Evolutionary conservation across 2,329 filamentous ascomycete genomes (phyloP).

Genomic region (Beauveria sp.): DNA sequence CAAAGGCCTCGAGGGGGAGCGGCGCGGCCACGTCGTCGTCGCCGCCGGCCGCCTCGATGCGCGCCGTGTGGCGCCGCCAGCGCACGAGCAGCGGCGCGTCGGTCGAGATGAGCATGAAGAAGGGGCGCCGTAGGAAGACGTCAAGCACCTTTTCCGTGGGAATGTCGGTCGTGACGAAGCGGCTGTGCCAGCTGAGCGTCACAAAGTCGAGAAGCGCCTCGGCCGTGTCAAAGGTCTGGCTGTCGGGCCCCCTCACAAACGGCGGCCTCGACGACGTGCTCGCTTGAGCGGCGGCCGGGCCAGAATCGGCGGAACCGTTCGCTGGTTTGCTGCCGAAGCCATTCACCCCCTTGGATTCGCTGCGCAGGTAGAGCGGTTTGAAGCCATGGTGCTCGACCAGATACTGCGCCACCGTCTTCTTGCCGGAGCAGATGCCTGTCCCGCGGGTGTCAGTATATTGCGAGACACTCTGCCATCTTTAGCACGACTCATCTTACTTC

Average conservation of each 20-base stretch:
- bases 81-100: conserved; percentile 82
- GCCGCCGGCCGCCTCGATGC: conserved; percentile 17
- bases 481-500: conserved; percentile 41
- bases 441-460: neutral
- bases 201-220: conserved; percentile 74
- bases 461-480: neutral
- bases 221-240: conserved; percentile 48
- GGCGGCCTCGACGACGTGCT: conserved; percentile 8
- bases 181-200: conserved; percentile 72
- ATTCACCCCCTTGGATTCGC: neutral
- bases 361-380: conserved; percentile 56
- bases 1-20: conserved; percentile 47
- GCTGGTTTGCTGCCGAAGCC: neutral
- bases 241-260: conserved; percentile 11
- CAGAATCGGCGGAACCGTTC: neutral
- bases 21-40: conserved; percentile 12
- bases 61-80: conserved; percentile 65
- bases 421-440: conserved; percentile 84
- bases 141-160: conserved; percentile 67
- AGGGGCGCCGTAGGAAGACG: conserved; percentile 69
- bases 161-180: conserved; percentile 82
- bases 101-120: conserved; percentile 87
- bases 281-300: conserved; percentile 11
- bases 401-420: conserved; percentile 82
- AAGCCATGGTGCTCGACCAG: conserved; percentile 80